phyloP scores from a whole-genome alignment of 75 land plant genomes.

The Pinus albicaulis region DNA sequence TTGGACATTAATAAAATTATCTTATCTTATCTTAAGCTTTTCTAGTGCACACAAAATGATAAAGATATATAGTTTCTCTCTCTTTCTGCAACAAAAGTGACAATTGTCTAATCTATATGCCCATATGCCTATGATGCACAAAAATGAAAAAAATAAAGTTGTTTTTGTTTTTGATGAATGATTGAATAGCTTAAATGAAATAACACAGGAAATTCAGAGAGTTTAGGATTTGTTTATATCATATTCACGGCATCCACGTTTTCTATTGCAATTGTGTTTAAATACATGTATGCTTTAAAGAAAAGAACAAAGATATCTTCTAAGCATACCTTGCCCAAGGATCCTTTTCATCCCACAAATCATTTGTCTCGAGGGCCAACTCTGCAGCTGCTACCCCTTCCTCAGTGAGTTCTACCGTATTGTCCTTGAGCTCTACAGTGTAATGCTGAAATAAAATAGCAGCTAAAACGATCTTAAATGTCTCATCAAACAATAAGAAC shows the following conservation, averaged over 20 bases:
- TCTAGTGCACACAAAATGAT: too few species aligned
- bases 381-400: conserved; percentile 93
- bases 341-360: conserved; percentile 98
- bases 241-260: neutral
- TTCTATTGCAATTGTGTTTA: neutral
- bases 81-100: too few species aligned
- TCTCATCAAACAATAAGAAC: neutral
- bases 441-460: conserved; percentile 69
- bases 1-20: too few species aligned
- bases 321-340: conserved; percentile 94
- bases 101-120: too few species aligned
- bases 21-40: too few species aligned
- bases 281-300: neutral
- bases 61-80: too few species aligned
- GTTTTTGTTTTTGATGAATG: too few species aligned
- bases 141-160: too few species aligned
- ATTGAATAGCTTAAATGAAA: too few species aligned
- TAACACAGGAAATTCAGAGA: neutral
- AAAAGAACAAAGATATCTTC: neutral
- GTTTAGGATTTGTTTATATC: neutral
- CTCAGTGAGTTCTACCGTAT: conserved; percentile 92
- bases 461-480: neutral
- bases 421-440: conserved; percentile 77
- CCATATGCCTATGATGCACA: too few species aligned
- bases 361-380: conserved; percentile 88